Evolutionary conservation across 2,329 filamentous ascomycete species (phyloP), one percentile per base, ranked within the genome.

Genomic region (Paraphaeosphaeria minitans): DNA sequence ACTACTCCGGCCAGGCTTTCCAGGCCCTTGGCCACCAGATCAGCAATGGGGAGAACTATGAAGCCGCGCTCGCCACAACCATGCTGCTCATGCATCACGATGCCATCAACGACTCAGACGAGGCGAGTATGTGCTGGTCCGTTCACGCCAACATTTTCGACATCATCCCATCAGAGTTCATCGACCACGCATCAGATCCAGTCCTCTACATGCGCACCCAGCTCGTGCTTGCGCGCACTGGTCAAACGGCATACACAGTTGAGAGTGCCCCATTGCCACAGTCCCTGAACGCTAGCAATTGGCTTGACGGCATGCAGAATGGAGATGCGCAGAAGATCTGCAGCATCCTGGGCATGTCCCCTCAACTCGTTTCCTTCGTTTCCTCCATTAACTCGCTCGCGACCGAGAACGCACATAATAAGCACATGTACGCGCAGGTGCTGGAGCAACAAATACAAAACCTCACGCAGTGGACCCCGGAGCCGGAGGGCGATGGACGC

Each of bases 21-120:
- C 67, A 74, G 49, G 60, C 69, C 7, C 51, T 75, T 4, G 62
- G 70, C 19, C 57, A 61, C 21, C 72, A 75, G 29, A 73, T 75
- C 41, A 66, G 61, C 33, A 66, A 62, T 12, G 65, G 68, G n/a
- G 62, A 69, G 5, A 56, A 69, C 37, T 72, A 67, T 41, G 66
- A 70, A n/a, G 71, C 69, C 21, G 69, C 69, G 10, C 64, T 74
- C 19, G 65, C 68, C 3, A 75, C 72, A 4, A 71, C 71, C 52
- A 75, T 75, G 72, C 60, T 75, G 29, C 61, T 75, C 2, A 70
- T 75, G 68, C 72, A 75, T 33, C 69, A 73, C 24, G 66, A 67
- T 41, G 65, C 64, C 13, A 57, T 75, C 41, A 72, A 71, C 55
- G 64, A 63, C 9, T 37, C 58, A 4, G 62, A 70, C 10, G 69